phyloP scores from a whole-genome alignment of 2,329 filamentous ascomycete genomes.

The Coleophoma cylindrospora region DNA sequence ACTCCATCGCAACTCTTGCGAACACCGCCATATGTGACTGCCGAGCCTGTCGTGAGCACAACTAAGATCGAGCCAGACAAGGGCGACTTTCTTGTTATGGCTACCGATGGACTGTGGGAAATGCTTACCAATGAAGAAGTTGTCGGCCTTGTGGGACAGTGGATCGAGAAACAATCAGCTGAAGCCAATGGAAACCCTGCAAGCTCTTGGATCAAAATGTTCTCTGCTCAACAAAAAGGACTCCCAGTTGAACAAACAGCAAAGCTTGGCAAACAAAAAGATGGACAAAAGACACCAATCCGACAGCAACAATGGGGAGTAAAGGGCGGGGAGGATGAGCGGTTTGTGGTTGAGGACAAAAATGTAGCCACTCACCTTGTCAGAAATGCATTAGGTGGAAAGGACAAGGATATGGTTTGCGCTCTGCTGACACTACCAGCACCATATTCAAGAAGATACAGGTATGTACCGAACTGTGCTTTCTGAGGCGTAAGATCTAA shows the following conservation, averaged over 20 bases:
- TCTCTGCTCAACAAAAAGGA: slow-evolving; percentile 46
- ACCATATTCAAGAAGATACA: slow-evolving; percentile 85
- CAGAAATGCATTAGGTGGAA: slow-evolving; percentile 89
- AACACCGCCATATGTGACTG: slow-evolving; percentile 95
- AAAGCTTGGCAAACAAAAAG: slow-evolving; percentile 37
- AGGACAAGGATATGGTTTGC: slow-evolving; percentile 89
- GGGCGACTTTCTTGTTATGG: slow-evolving; percentile 93
- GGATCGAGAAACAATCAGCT: slow-evolving; percentile 73
- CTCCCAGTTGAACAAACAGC: slow-evolving; percentile 71
- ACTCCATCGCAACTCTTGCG: slow-evolving; percentile 72
- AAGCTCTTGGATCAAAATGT: slow-evolving; percentile 63
- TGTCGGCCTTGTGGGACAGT: slow-evolving; percentile 91
- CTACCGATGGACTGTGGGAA: slow-evolving; percentile 96
- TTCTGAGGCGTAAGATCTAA: slow-evolving; percentile 9
- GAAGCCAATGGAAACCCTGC: slow-evolving; percentile 29
- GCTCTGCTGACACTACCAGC: slow-evolving; percentile 86
- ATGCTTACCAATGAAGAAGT: slow-evolving; percentile 99
- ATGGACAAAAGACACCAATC: slow-evolving; percentile 82
- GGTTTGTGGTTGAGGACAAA: slow-evolving; percentile 93
- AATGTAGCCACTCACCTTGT: slow-evolving; percentile 96
- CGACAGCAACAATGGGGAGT: slow-evolving; percentile 90
- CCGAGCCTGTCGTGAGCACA: slow-evolving; percentile 89
- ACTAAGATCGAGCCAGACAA: slow-evolving; percentile 85
- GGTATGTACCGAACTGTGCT: slow-evolving; percentile 46
- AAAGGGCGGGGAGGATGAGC: slow-evolving; percentile 62